Evolutionary conservation across 2,329 filamentous ascomycete species (phyloP), one percentile per base, ranked within the genome.

Genomic region (Madurella mycetomatis): DNA sequence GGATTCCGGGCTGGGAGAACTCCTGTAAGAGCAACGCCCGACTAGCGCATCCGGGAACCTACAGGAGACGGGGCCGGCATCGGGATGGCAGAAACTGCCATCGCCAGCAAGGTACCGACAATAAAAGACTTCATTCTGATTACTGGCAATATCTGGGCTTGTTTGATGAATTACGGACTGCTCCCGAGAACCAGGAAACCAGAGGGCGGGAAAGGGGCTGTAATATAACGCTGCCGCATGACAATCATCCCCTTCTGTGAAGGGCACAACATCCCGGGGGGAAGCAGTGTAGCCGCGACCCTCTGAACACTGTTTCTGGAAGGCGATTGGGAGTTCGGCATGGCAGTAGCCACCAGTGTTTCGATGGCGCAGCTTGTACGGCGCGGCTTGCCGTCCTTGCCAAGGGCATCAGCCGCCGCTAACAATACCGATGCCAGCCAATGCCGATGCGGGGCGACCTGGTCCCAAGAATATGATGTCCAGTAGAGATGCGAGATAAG

Each of bases 1-100:
- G 88, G 55, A 91, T 82, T 41, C 82, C 82, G 8, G 86, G 82
- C 68, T 80, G 51, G 13, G 34, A 37, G 11, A 4, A 37, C 13
- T 37, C 11, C 4, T 37, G 34, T 37, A 11, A 15, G 34, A 11
- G 13, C 34, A 37, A 4, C 9, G 25, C 25, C 7, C 25, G 25
- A 37, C 13, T 11, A 37, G 34, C 9, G 4, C 12, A 13, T 16
- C 5, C 19, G 42, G 16, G 15, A 5, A 56, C 62, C 16, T 58
- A 66, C 65, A 15, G 67, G 66, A 49, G 61, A 54, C 25, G 66
- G 66, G 47, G 64, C 61, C 18, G 67, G 62, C 44, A 55, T 53
- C 19, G 63, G 63, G 16, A 58, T 49, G 51, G 59, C 60, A 16
- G 55, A 53, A 17, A 51, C 61, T 15, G 49, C 62, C 30, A 51